Base-by-base conservation (phyloP, 306 rosid species). In the Trifolium dubium region DNA sequence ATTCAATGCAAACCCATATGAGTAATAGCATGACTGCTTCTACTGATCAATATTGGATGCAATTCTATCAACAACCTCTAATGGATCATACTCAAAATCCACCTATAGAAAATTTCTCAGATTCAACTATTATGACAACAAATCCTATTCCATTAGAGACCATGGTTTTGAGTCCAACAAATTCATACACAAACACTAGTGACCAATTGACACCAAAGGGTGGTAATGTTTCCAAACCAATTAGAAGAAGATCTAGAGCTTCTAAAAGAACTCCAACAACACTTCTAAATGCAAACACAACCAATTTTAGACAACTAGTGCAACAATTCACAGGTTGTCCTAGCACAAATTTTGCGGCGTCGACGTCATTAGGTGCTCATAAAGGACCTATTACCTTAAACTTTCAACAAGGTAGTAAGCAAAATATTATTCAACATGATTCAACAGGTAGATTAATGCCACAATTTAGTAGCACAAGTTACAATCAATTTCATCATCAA, bases 301-400 rank as follows among this genome's bases (percentile, higher is more conserved):
- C 78, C 51, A 89, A 89, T 75, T 92, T 92, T 19, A 84, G 93
- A 76, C 88, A 88, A n/a, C 59, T 92, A 15, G 97, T 92, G 17
- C 97, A 92, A 15, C 96, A 92, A 50, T 89, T 92, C 77, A 92
- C 97, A 0, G 97, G 97, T 6, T 88, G 95, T 67, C 87, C 91
- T 30, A 68, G 49, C 63, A 74, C 83, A n/a, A 41, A 79, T 15
- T 40, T 43, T 10, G 13, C 71, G 9, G 80, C 77, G 19, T 60
- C 90, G 8, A 4, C 89, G 15, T 76, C 86, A 8, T 6, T 66
- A 41, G 87, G 86, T 2, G 80, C 54, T 79, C 89, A 81, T 53
- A 89, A 71, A 69, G 97, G 97, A 2, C 94, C 97, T 39, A 81
- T 89, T 72, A 89, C 87, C 86, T 77, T 91, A 63, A 86, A 83